Percentiles rank a stretch among this genome's conserved stretches.
Evolutionary conservation across 768 basidiomycete genomes (phyloP).

Genomic region (Pleurotus tuber-regium): DNA sequence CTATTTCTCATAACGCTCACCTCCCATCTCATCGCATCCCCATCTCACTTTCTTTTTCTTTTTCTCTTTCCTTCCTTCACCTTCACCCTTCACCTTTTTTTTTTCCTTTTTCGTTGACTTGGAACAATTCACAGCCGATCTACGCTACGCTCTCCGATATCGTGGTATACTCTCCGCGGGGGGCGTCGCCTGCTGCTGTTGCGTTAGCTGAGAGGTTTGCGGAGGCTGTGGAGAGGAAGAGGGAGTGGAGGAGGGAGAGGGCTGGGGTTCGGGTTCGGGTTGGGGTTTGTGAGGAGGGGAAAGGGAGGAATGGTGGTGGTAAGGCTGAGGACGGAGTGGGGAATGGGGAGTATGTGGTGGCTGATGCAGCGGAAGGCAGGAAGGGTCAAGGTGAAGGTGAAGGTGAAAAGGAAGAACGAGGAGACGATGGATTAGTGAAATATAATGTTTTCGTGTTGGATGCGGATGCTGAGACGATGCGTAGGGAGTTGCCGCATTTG

Average conservation of each 20-base stretch:
- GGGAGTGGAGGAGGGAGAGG: constrained; percentile 39
- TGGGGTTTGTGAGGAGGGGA: background rate
- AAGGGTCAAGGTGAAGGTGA: too few relatives aligned
- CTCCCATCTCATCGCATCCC: background rate
- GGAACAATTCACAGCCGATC: constrained; percentile 53
- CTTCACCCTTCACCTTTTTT: background rate
- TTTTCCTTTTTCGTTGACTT: constrained; percentile 3
- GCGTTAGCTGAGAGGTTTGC: constrained; percentile 65
- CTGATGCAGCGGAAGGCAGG: constrained; percentile 19
- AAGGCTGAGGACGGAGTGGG: constrained; percentile 5
- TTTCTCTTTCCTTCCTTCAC: background rate
- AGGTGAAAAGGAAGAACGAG: too few relatives aligned
- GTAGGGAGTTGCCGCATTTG: constrained; percentile 45
- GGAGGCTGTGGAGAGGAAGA: constrained; percentile 58
- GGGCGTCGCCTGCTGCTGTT: constrained; percentile 52
- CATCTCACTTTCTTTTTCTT: constrained; percentile 1
- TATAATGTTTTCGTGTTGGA: constrained; percentile 83
- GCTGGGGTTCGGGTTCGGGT: constrained; percentile 7
- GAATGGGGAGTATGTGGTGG: too few relatives aligned
- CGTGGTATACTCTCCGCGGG: constrained; percentile 80
- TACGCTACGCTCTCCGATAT: constrained; percentile 89
- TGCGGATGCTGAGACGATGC: constrained; percentile 46
- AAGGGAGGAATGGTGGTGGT: constrained; percentile 6
- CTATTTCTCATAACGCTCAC: background rate
- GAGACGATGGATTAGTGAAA: too few relatives aligned